phyloP scores from a whole-genome alignment of 371 early-diverging fungal genomes.

The Mucor circinelloides region DNA sequence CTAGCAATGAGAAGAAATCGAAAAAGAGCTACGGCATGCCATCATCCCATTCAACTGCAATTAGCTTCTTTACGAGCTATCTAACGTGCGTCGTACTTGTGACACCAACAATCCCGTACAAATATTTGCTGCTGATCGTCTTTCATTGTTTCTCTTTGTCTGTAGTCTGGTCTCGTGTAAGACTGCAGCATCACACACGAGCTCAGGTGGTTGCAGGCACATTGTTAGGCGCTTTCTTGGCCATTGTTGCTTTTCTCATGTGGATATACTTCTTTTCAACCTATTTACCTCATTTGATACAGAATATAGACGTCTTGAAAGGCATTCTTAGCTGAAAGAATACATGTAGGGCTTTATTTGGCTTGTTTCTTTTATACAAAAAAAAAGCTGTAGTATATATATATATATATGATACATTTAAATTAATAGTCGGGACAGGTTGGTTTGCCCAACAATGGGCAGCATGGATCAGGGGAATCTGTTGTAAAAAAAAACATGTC shows the following conservation, averaged over 20 bases:
- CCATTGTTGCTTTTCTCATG: constrained; percentile 37
- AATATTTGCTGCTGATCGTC: constrained; percentile 1
- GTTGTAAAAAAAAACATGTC: not conserved
- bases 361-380: not conserved
- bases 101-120: not conserved
- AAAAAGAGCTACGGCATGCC: constrained; percentile 72
- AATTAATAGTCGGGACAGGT: constrained; percentile 9
- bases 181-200: constrained; percentile 52
- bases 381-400: no score
- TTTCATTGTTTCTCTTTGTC: constrained; percentile 41
- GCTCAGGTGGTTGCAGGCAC: constrained; percentile 56
- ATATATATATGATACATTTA: not conserved
- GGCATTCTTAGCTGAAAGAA: not conserved
- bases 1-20: not conserved
- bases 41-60: constrained; percentile 72
- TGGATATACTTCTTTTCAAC: constrained; percentile 23
- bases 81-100: constrained; percentile 27
- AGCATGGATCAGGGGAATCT: constrained; percentile 23
- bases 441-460: constrained; percentile 12
- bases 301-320: not conserved
- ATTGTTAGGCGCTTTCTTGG: constrained; percentile 37
- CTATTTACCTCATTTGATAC: not conserved
- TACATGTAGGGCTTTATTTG: not conserved
- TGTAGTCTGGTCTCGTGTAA: constrained; percentile 60
- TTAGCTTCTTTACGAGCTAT: constrained; percentile 69